These are phyloP conservation scores for Euryodendron excelsum DNA, from an alignment of 148 eudicot genomes.

Conservation along the genomic window DNA sequence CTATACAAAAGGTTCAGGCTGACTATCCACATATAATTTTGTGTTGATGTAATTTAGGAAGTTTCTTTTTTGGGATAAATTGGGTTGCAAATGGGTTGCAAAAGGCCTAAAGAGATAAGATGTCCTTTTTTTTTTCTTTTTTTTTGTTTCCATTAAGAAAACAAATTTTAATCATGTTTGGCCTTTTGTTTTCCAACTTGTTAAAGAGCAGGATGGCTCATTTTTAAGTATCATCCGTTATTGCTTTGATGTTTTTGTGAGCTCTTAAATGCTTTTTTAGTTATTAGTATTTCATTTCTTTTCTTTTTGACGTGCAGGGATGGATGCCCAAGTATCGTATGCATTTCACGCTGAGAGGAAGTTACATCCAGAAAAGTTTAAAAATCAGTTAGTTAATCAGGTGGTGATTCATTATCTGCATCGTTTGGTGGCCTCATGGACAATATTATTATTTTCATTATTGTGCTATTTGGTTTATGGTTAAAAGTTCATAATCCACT, in stretches of 20 bases:
- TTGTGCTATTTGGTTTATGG: not conserved
- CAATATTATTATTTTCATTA: not conserved
- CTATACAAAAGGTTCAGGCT: not conserved
- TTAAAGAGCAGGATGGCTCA: not conserved
- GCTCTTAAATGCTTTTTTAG: not conserved
- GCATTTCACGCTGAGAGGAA: slow-evolving; percentile 56
- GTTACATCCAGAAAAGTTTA: slow-evolving; percentile 53
- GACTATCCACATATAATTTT: slow-evolving; percentile 2
- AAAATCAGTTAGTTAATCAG: slow-evolving; percentile 53
- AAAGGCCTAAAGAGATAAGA: not conserved
- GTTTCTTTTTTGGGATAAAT: not conserved
- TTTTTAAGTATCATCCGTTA: not conserved
- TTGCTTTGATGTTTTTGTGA: not conserved
- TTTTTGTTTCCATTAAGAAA: no score
- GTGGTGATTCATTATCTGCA: slow-evolving; percentile 20
- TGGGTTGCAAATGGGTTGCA: not conserved
- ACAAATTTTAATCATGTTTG: not conserved
- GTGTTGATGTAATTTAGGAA: not conserved
- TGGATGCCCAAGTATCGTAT: slow-evolving; percentile 67
- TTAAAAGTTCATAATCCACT: not conserved
- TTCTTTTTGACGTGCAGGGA: slow-evolving; percentile 29
- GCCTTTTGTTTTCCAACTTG: not conserved
- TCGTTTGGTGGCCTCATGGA: not conserved
- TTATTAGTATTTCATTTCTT: not conserved
- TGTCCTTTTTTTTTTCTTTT: not conserved